A percentile compares a stretch with the other conserved stretches of the same genome.
Evolutionary conservation across 768 basidiomycete genomes (phyloP).

Genomic region (Mycena pura): DNA sequence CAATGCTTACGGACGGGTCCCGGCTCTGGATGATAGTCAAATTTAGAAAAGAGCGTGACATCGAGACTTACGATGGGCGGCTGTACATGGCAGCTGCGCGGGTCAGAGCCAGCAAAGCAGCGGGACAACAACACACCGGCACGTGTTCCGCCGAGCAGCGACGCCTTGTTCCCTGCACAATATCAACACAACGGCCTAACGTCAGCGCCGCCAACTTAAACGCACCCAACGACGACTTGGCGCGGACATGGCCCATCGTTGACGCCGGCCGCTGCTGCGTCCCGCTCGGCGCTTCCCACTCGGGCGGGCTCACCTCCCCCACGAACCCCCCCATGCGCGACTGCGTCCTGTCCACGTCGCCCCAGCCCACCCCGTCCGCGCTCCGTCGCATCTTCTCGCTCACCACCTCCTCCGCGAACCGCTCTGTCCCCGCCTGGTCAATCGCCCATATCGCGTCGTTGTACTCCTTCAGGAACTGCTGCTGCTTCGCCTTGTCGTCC

Average conservation of each 20-base stretch:
- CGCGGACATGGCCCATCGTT: constrained; percentile 11
- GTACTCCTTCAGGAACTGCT: constrained; percentile 20
- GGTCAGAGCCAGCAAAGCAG: background rate
- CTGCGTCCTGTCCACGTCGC: constrained; percentile 19
- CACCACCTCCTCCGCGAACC: constrained; percentile 16
- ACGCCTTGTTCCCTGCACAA: constrained; percentile 12
- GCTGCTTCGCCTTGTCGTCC: constrained; percentile 20
- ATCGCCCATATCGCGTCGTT: constrained; percentile 16
- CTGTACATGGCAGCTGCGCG: constrained; percentile 15
- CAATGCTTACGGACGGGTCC: constrained; percentile 18
- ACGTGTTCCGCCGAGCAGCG: constrained; percentile 12
- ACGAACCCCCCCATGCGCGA: constrained; percentile 25
- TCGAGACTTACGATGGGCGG: constrained; percentile 6
- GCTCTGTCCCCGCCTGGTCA: constrained; percentile 16
- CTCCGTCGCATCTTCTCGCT: constrained; percentile 19
- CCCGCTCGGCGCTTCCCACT: constrained; percentile 16
- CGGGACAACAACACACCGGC: background rate
- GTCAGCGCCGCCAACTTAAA: too few relatives aligned
- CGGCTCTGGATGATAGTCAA: constrained; percentile 1
- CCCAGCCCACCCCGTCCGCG: constrained; percentile 15
- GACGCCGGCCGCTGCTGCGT: constrained; percentile 14
- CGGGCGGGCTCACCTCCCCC: constrained; percentile 6
- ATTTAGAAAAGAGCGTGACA: background rate
- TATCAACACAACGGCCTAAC: background rate
- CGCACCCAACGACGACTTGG: constrained; percentile 20